Percentiles rank a stretch among this genome's conserved stretches.
Conservation (phyloP, 306 rosid species). For the Geum urbanum region DNA sequence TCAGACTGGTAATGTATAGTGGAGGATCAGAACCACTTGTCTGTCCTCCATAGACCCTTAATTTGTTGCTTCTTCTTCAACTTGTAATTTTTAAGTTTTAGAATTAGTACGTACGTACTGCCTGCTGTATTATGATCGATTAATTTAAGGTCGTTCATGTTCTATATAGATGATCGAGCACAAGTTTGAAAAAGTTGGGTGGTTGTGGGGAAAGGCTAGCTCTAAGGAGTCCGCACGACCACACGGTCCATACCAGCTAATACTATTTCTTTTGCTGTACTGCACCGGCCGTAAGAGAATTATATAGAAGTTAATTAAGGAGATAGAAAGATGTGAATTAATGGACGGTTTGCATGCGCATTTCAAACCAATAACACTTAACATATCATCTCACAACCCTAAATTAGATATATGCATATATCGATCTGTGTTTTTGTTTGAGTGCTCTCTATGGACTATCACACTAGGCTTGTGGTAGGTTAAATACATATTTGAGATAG, state of each 20-base stretch:
- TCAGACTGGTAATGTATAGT: neutral
- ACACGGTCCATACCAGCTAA: neutral
- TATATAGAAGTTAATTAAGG: neutral
- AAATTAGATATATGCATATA: neutral
- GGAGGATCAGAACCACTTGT: constrained; percentile 6
- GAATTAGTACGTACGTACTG: neutral
- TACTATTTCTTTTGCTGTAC: constrained; percentile 2
- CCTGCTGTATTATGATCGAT: neutral
- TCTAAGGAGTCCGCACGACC: neutral
- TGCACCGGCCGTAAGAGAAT: constrained; percentile 1
- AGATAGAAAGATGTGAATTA: neutral
- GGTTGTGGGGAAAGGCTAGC: neutral
- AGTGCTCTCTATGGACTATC: neutral
- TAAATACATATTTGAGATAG: too few relatives aligned
- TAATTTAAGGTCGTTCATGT: neutral
- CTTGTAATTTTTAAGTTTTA: neutral
- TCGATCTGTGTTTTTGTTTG: neutral
- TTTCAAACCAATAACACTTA: constrained; percentile 10
- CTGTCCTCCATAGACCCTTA: neutral
- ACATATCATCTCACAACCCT: neutral
- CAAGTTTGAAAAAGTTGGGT: constrained; percentile 3
- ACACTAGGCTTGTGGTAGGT: neutral
- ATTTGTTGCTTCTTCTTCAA: neutral
- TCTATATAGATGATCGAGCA: constrained; percentile 1
- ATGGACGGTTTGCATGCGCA: constrained; percentile 17